Conservation (phyloP, 495 filamentous ascomycete species). For the Penicillium lividum region DNA sequence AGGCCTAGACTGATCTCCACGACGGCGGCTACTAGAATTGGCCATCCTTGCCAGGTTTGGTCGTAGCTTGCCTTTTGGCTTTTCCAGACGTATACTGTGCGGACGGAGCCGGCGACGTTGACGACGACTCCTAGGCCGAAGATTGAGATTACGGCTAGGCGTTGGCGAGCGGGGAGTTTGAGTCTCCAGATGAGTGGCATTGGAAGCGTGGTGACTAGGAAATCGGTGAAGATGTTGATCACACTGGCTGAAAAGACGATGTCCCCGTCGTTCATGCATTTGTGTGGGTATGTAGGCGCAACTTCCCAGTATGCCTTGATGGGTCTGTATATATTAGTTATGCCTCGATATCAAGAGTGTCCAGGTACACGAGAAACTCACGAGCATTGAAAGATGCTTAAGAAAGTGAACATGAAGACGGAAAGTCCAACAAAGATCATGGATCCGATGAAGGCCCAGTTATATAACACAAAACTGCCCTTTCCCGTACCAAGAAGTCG, state of each 20-base stretch:
- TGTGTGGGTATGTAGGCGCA: slow-evolving; percentile 30
- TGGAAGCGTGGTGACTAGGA: slow-evolving; percentile 57
- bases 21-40: slow-evolving; percentile 50
- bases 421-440: slow-evolving; percentile 48
- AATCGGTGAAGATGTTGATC: slow-evolving; percentile 62
- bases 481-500: slow-evolving; percentile 48
- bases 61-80: slow-evolving; percentile 52
- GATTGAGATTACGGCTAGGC: slow-evolving; percentile 57
- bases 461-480: slow-evolving; percentile 38
- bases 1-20: slow-evolving; percentile 62
- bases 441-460: slow-evolving; percentile 41
- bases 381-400: slow-evolving; percentile 59
- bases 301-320: slow-evolving; percentile 55
- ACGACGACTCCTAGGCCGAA: slow-evolving; percentile 61
- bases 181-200: slow-evolving; percentile 60
- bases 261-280: slow-evolving; percentile 52
- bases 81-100: slow-evolving; percentile 55
- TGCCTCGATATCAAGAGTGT: neutral
- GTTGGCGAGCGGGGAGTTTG: slow-evolving; percentile 54
- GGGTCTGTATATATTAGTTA: slow-evolving; percentile 40
- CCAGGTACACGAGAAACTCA: slow-evolving; percentile 28
- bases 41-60: slow-evolving; percentile 55
- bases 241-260: slow-evolving; percentile 56
- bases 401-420: slow-evolving; percentile 48
- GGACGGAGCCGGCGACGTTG: slow-evolving; percentile 55